phyloP scores from a whole-genome alignment of 768 basidiomycete genomes.

The Boletus subparvulus region DNA sequence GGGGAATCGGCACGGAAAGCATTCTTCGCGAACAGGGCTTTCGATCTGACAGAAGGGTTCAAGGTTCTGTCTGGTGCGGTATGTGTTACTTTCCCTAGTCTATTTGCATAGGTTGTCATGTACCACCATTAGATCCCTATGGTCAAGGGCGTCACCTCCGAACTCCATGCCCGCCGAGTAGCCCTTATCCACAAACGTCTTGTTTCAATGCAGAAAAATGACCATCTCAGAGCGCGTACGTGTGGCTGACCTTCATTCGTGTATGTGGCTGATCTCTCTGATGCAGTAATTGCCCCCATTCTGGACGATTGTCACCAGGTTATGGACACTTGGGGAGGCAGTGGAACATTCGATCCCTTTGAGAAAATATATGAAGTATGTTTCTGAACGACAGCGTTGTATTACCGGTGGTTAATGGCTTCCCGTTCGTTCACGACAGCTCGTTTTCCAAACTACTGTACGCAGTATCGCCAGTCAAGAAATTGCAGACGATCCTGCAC shows the following conservation, averaged over 20 bases:
- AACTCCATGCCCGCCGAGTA: slow-evolving; percentile 61
- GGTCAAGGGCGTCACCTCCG: slow-evolving; percentile 72
- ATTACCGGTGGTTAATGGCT: neutral
- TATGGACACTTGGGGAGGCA: slow-evolving; percentile 64
- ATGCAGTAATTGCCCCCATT: slow-evolving; percentile 61
- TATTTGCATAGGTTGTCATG: slow-evolving; percentile 16
- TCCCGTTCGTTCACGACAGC: slow-evolving; percentile 33
- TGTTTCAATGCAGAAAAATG: slow-evolving; percentile 58
- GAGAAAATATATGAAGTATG: slow-evolving; percentile 65
- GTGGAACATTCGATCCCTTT: slow-evolving; percentile 71
- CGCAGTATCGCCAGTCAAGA: slow-evolving; percentile 66
- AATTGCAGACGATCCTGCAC: slow-evolving; percentile 62
- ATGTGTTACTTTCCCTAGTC: slow-evolving; percentile 30
- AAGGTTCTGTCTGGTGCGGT: slow-evolving; percentile 78
- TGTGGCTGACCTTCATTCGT: neutral
- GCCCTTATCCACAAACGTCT: slow-evolving; percentile 72
- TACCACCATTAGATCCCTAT: slow-evolving; percentile 59
- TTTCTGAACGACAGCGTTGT: neutral
- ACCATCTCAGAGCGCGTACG: slow-evolving; percentile 60
- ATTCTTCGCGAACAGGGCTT: slow-evolving; percentile 67
- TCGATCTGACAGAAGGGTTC: slow-evolving; percentile 79
- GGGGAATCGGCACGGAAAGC: slow-evolving; percentile 67
- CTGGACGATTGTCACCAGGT: slow-evolving; percentile 60
- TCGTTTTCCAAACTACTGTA: slow-evolving; percentile 72
- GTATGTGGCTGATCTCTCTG: slow-evolving; percentile 9